phyloP scores from a whole-genome alignment of 768 basidiomycete species.

The Floccularia luteovirens region DNA sequence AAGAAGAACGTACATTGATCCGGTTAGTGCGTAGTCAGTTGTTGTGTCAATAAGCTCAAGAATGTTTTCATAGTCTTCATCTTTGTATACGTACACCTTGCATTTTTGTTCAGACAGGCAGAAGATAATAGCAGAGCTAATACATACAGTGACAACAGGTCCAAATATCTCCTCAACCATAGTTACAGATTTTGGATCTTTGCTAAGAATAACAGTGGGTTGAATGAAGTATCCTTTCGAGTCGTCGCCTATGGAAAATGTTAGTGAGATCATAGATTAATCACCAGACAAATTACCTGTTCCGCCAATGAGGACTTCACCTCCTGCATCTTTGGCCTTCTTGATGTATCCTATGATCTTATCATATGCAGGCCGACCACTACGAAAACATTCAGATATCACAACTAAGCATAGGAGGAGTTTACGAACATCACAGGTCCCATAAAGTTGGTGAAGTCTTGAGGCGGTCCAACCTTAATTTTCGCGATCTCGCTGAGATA shows the following conservation, averaged over 20 bases:
- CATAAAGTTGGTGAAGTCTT: constrained; percentile 81
- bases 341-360: constrained; percentile 77
- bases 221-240: constrained; percentile 91
- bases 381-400: constrained; percentile 16
- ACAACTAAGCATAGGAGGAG: neutral
- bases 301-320: constrained; percentile 85
- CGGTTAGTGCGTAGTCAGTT: constrained; percentile 89
- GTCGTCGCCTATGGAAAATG: constrained; percentile 52
- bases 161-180: constrained; percentile 97
- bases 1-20: constrained; percentile 63
- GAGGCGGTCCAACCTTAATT: constrained; percentile 77
- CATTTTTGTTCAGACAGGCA: constrained; percentile 3
- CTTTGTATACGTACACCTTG: constrained; percentile 84
- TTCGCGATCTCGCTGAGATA: constrained; percentile 69
- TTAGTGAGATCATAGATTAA: constrained; percentile 1
- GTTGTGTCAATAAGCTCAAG: constrained; percentile 83
- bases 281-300: constrained; percentile 30
- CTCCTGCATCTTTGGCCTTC: constrained; percentile 85
- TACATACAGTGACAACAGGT: constrained; percentile 81
- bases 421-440: constrained; percentile 84
- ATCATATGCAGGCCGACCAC: constrained; percentile 83
- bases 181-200: constrained; percentile 82
- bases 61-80: constrained; percentile 80
- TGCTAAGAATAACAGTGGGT: constrained; percentile 90
- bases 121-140: neutral